Base-by-base conservation (phyloP, 805 yeast genomes). In the Saccharomycopsis vini region DNA sequence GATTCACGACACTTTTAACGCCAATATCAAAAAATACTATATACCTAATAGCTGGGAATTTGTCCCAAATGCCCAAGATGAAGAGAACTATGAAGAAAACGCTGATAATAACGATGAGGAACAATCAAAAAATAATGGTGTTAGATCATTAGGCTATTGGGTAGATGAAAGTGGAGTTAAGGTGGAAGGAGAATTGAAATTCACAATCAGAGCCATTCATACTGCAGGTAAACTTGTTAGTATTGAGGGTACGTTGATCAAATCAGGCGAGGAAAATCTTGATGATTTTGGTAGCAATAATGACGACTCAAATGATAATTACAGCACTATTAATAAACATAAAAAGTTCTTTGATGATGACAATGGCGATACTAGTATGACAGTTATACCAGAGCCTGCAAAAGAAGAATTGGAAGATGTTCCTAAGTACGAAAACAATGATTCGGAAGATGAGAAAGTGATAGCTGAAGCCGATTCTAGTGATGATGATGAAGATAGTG, bases 1-100 rank as follows among this genome's bases (percentile, higher is more conserved):
- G 52, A 71, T 92, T 40, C 89, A 86, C 60, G 97, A 92, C 63
- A 86, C 95, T 1, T 92, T 92, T 68, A 92, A 92, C 63, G 97
- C 97, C 19, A 79, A 90, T 37, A 86, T 92, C 50, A 86, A 84
- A 62, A 79, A 84, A 59, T 79, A 73, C 58, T 79, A 77, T 54
- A 88, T 92, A 49, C 98, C 98, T n/a, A 64, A 67, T 34, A 73
- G 69, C 38, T 92, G 98, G 98, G 68, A 68, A 28, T 92, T 90
- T 62, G 72, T 85, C 43, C 90, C 92, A 40, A 77, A 73, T 54
- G 87, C 86, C 58, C 79, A 71, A 20, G 90, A 82, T 54, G 86
- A 77, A 51, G 76, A 72, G 54, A 85, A 85, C 58, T 78, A 71
- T 18, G 89, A 81, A 53, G 42, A 31, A 4, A 39, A 31, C 9